A percentile compares a stretch with the other conserved stretches of the same genome.
phyloP scores from a whole-genome alignment of 176 grass and related monocot species.

The Canna indica region DNA sequence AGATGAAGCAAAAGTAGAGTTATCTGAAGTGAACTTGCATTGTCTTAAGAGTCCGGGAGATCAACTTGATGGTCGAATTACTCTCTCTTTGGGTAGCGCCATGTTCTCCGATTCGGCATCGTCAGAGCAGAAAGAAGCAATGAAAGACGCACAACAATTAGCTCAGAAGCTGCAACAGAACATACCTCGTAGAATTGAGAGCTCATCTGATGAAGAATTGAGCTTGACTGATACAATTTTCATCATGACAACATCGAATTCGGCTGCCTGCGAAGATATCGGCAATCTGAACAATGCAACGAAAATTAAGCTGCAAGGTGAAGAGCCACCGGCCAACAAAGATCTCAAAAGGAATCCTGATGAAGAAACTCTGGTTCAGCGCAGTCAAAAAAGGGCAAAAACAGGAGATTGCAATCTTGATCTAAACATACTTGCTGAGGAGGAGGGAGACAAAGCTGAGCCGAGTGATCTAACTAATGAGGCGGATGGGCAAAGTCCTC shows the following conservation, averaged over 20 bases:
- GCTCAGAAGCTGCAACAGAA: conserved; percentile 41
- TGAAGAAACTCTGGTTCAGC: neutral
- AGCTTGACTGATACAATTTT: conserved; percentile 24
- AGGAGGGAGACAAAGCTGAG: conserved; percentile 26
- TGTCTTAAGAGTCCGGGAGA: conserved; percentile 11
- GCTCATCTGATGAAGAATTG: neutral
- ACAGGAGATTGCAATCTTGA: neutral
- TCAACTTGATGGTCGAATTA: conserved; percentile 25
- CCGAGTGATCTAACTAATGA: conserved; percentile 85
- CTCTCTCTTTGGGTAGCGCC: conserved; percentile 37
- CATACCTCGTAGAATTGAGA: conserved; percentile 25
- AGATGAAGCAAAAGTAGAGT: neutral
- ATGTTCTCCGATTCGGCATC: conserved; percentile 49
- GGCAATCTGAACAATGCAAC: neutral
- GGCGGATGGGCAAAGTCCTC: neutral
- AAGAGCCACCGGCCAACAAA: conserved; percentile 1
- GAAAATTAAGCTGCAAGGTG: conserved; percentile 28
- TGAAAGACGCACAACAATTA: conserved; percentile 31
- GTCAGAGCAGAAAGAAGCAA: conserved; percentile 16
- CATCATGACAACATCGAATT: conserved; percentile 31
- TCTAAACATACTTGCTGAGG: conserved; percentile 1
- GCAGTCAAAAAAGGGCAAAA: conserved; percentile 8
- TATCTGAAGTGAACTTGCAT: neutral
- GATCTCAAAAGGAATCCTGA: conserved; percentile 40
- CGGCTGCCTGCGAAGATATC: neutral